Conservation (phyloP, 23 red algal species). For the Gracilaria gracilis region DNA sequence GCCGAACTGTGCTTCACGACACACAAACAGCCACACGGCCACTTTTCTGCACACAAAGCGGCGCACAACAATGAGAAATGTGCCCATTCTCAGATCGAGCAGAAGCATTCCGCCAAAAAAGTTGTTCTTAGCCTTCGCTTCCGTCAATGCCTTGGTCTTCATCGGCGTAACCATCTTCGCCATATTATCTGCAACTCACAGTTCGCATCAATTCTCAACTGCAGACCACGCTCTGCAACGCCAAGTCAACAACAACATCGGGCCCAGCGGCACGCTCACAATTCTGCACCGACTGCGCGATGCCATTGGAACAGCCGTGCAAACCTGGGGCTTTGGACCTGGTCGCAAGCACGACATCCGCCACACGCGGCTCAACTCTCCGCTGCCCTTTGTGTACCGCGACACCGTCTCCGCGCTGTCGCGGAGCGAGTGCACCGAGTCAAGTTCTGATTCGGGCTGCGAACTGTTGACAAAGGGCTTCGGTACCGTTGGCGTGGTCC, state of each 20-base stretch:
- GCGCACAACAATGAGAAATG: no score
- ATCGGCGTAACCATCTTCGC: not conserved
- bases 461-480: slow-evolving; percentile 29
- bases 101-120: no score
- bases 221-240: not conserved
- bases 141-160: not conserved
- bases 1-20: no score
- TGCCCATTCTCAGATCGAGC: no score
- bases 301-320: slow-evolving; percentile 34
- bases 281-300: slow-evolving; percentile 16
- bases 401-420: not conserved
- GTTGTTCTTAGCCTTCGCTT: no score
- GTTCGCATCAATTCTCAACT: not conserved
- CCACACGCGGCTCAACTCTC: not conserved
- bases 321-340: slow-evolving; percentile 39
- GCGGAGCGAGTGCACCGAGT: not conserved
- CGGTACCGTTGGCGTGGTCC: slow-evolving; percentile 49
- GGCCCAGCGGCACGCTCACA: slow-evolving; percentile 23
- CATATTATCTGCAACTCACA: not conserved
- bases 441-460: not conserved
- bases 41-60: no score
- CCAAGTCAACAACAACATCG: slow-evolving; percentile 6
- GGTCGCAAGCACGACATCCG: not conserved
- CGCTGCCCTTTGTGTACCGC: slow-evolving; percentile 30
- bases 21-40: no score